Conservation (phyloP, 768 basidiomycete species). For the Phylloporus sp. region DNA sequence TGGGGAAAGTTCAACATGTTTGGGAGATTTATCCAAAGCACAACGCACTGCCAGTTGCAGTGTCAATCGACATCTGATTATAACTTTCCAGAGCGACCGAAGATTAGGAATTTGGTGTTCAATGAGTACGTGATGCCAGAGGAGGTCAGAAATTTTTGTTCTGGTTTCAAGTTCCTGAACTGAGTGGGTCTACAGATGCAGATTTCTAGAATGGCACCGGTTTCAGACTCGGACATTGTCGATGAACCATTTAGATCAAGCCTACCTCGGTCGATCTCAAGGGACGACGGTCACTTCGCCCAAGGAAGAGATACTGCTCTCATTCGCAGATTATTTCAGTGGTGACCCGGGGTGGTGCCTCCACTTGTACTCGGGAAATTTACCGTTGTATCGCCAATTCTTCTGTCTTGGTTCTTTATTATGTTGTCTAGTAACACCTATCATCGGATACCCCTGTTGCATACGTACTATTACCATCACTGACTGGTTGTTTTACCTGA, state of each 20-base stretch:
- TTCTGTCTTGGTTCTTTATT: constrained; percentile 26
- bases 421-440: constrained; percentile 24
- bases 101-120: constrained; percentile 53
- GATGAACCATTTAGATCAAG: constrained; percentile 39
- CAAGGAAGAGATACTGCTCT: constrained; percentile 41
- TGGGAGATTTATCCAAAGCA: constrained; percentile 76
- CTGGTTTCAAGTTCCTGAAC: neutral
- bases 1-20: constrained; percentile 97
- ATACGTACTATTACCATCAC: constrained; percentile 32
- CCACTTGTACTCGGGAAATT: constrained; percentile 20
- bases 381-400: constrained; percentile 27
- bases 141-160: constrained; percentile 45
- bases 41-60: constrained; percentile 73
- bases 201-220: constrained; percentile 55
- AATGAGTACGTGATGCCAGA: constrained; percentile 61
- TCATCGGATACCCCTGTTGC: constrained; percentile 35
- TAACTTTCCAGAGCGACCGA: constrained; percentile 52
- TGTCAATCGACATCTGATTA: constrained; percentile 61
- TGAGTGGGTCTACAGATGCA: constrained; percentile 48
- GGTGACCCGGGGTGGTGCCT: constrained; percentile 24
- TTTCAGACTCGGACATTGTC: constrained; percentile 39
- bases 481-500: constrained; percentile 27
- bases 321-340: constrained; percentile 50
- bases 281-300: constrained; percentile 28
- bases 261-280: constrained; percentile 30